These are phyloP conservation scores for Podaxis sp. DNA, from an alignment of 768 basidiomycete genomes.

Conservation along the genomic window DNA sequence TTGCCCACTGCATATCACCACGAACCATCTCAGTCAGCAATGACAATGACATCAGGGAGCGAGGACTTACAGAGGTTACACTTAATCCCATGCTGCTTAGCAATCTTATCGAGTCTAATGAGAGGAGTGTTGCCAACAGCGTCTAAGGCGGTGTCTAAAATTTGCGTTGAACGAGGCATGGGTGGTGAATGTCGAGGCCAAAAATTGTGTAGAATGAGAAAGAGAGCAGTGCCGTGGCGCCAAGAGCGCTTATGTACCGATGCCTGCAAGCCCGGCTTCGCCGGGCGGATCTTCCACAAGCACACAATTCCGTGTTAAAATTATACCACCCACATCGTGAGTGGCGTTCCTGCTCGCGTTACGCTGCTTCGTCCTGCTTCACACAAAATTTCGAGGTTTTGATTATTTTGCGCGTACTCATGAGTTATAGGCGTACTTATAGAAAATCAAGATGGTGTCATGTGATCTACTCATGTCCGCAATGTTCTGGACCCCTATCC, in stretches of 20 bases:
- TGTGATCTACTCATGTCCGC: too few species aligned
- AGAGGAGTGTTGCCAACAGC: constrained; percentile 92
- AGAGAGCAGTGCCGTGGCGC: not conserved
- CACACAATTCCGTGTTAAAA: not conserved
- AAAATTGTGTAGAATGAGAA: not conserved
- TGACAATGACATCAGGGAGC: constrained; percentile 3
- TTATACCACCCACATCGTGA: not conserved
- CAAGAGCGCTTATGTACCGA: not conserved
- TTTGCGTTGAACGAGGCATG: constrained; percentile 28
- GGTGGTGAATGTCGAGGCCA: not conserved
- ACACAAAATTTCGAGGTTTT: too few species aligned
- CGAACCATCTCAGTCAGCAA: not conserved
- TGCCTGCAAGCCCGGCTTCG: not conserved
- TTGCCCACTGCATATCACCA: constrained; percentile 65
- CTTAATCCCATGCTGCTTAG: constrained; percentile 68
- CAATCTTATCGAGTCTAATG: constrained; percentile 80
- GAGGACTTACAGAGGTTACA: constrained; percentile 82
- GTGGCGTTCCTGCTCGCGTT: too few species aligned
- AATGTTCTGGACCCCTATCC: too few species aligned
- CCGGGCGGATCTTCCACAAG: constrained; percentile 10
- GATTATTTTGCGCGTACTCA: too few species aligned
- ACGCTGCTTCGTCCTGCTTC: too few species aligned
- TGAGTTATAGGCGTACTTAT: too few species aligned
- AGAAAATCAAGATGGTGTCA: too few species aligned
- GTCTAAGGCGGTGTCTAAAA: constrained; percentile 79